Evolutionary conservation across 768 basidiomycete genomes (phyloP).

Genomic region (Austroboletus eburneus): DNA sequence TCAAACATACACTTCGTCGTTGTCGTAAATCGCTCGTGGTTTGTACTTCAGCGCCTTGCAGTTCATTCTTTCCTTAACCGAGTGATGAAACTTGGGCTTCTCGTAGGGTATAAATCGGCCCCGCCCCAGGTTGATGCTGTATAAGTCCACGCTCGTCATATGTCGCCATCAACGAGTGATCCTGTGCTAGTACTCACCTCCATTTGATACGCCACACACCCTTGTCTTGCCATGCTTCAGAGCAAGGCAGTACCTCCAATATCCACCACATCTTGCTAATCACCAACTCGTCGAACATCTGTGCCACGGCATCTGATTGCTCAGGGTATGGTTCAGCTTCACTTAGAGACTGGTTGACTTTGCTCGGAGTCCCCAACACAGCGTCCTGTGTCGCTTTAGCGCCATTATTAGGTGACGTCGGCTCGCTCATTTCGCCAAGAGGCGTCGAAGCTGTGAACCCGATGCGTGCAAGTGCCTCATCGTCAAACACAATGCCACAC

Average conservation of each 20-base stretch:
- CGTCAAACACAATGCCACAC: slow-evolving; percentile 60
- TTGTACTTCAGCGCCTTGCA: slow-evolving; percentile 46
- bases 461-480: slow-evolving; percentile 40
- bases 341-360: no score
- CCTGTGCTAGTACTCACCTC: slow-evolving; percentile 43
- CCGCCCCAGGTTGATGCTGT: slow-evolving; percentile 46
- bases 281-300: slow-evolving; percentile 51
- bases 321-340: slow-evolving; percentile 9
- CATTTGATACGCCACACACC: slow-evolving; percentile 52
- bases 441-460: slow-evolving; percentile 30
- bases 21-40: slow-evolving; percentile 52
- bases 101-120: slow-evolving; percentile 47
- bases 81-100: slow-evolving; percentile 56
- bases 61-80: slow-evolving; percentile 57
- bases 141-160: slow-evolving; percentile 1
- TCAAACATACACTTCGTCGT: slow-evolving; percentile 44
- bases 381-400: not conserved
- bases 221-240: slow-evolving; percentile 53
- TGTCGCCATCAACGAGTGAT: not conserved
- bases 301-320: slow-evolving; percentile 38
- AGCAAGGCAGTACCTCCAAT: slow-evolving; percentile 61
- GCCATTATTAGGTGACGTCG: not conserved
- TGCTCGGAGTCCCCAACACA: no score
- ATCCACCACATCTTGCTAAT: slow-evolving; percentile 56
- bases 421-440: slow-evolving; percentile 1